Evolutionary conservation across 176 grass and related monocot species (phyloP).

Genomic region (Musa beccarii): DNA sequence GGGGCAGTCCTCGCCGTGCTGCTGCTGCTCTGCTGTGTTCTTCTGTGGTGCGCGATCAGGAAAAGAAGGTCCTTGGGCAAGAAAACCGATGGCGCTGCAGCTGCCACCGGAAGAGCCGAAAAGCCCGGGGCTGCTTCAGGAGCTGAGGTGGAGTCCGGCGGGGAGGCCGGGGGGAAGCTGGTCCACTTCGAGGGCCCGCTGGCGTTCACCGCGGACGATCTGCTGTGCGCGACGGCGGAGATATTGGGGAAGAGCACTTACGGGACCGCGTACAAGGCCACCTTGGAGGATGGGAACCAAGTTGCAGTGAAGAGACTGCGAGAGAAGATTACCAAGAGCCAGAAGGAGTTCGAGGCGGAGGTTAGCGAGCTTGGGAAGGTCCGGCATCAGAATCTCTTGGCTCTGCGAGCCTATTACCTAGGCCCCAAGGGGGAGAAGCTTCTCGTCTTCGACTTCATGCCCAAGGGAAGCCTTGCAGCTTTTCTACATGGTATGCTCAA

Average conservation of each 20-base stretch:
- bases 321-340: slow-evolving; percentile 70
- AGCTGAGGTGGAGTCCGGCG: slow-evolving; percentile 37
- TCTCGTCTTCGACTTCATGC: slow-evolving; percentile 61
- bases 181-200: slow-evolving; percentile 64
- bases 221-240: slow-evolving; percentile 56
- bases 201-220: slow-evolving; percentile 66
- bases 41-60: slow-evolving; percentile 46
- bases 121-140: slow-evolving; percentile 19
- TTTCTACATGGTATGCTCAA: slow-evolving; percentile 41
- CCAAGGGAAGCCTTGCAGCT: slow-evolving; percentile 46
- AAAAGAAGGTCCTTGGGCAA: slow-evolving; percentile 21
- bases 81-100: slow-evolving; percentile 14
- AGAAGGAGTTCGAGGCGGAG: slow-evolving; percentile 65
- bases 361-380: slow-evolving; percentile 43
- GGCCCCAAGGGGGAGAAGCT: slow-evolving; percentile 73
- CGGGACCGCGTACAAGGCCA: slow-evolving; percentile 63
- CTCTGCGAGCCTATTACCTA: slow-evolving; percentile 50
- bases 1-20: slow-evolving; percentile 40
- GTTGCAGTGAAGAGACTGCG: slow-evolving; percentile 59
- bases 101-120: slow-evolving; percentile 20
- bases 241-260: slow-evolving; percentile 78
- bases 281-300: slow-evolving; percentile 52
- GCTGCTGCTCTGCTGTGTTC: slow-evolving; percentile 54
- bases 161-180: slow-evolving; percentile 55
- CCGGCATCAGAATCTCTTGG: slow-evolving; percentile 39